Evolutionary conservation across 225 moss, liverwort and hornwort genomes (phyloP), one percentile per base, ranked within the genome.

Genomic region (Polytrichum formosum): DNA sequence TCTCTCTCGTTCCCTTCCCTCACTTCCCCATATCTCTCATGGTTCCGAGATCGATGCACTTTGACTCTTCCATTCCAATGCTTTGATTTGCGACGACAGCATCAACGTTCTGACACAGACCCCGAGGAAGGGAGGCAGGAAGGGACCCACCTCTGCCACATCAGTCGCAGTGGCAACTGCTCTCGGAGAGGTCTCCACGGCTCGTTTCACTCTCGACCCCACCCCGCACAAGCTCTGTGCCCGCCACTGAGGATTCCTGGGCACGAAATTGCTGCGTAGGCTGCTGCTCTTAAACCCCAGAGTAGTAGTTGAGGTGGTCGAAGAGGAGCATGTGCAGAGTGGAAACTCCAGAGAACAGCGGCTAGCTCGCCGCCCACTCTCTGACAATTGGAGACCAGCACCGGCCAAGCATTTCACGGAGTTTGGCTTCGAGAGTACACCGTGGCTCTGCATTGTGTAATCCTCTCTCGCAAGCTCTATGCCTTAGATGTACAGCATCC

Each of bases 401-500:
- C 56, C 71, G 25, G 76, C 61, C 20, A 64, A 61, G 66, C 63
- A 72, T 69, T 79, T 26, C 69, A 70, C 55, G 55, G 68, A 33
- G 58, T 70, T 61, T 46, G 72, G 18, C 72, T 67, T 81, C 76
- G 76, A 76, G 46, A 84, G 78, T 60, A 84, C 81, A 74, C 83
- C 76, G 55, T 74, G 79, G 65, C 78, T 72, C 74, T 81, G 83
- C 87, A 87, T 87, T 79, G 74, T 83, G 75, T 63, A 16, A 46
- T 46, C 46, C 46, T 46, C 37, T 37, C 46, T 46, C 46, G 46
- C 16, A 46, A 46, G 46, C 46, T 0, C 46, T 29, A 13, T 28
- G 60, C 25, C 35, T 75, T 78, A 78, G 55, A 68, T 69, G 69
- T 67, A 68, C 64, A 74, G 61, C 76, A 79, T 77, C 55, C 80